Evolutionary conservation across 1,284 basidiomycete genomes (phyloP), one percentile per base, ranked within the genome.

Genomic region (Abortiporus biennis): DNA sequence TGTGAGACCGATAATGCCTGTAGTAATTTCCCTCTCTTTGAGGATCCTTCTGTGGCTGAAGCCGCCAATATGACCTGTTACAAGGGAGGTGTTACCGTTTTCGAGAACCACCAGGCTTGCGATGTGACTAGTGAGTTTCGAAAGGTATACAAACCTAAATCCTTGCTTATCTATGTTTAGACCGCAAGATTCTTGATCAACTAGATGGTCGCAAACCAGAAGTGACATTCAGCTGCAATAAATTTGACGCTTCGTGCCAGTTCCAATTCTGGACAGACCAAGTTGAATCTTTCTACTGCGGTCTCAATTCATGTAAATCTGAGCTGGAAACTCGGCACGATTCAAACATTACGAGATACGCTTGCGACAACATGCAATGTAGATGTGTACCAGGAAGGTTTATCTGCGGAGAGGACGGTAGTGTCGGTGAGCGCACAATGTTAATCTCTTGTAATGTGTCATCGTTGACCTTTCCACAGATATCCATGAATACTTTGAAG

Each of bases 181-280:
- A 93, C 63, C 82, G 84, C 41, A 92, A 92, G 66, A 94, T 94
- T 54, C 69, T 91, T 48, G 90, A 91, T 56, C 82, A 94, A 36
- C 89, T 91, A 0, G 85, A 78, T 44, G 77, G 92, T 20, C 85
- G 85, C 5, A 43, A 43, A 21, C 92, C 95, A 0, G 92, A 97
- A 61, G 93, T 97, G 4, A 97, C 95, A 0, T 98, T 99, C 64
- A 85, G 85, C 50, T 97, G 93, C 64, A 78, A 84, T 46, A 72
- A 63, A 24, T 48, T 53, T 0, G 66, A 68, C 8, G 65, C 65
- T n/a, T 76, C 78, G 1, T 97, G 93, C 59, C 78, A 81, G 31
- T 97, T 97, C 72, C 92, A 98, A 63, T 99, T 99, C 69, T 99
- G 94, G 94, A 92, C 93, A 5, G 92, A 88, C 6, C 74, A 85